Evolutionary conservation across 2,329 filamentous ascomycete genomes (phyloP).

Genomic region (Ceratocystis lukuohia): DNA sequence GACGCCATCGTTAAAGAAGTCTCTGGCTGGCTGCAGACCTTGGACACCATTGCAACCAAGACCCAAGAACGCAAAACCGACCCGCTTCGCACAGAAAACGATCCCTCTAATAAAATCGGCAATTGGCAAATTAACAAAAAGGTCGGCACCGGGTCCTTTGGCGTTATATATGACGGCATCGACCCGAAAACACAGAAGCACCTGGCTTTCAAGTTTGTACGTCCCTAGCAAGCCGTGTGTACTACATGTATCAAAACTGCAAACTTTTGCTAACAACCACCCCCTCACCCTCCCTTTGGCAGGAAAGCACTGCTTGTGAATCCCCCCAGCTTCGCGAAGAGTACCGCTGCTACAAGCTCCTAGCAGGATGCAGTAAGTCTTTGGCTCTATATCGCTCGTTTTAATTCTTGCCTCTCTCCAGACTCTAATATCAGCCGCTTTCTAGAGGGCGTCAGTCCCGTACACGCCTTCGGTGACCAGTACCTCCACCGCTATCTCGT

Average conservation of each 20-base stretch:
- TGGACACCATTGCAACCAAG: slow-evolving; percentile 7
- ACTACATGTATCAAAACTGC: background rate
- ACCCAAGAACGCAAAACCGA: background rate
- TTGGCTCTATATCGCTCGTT: background rate
- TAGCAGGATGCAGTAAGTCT: slow-evolving; percentile 16
- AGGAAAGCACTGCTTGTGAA: slow-evolving; percentile 14
- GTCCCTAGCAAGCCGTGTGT: background rate
- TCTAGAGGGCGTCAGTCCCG: slow-evolving; percentile 12
- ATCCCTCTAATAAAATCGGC: background rate
- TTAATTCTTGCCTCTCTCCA: background rate
- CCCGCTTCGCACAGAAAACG: background rate
- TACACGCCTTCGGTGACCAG: slow-evolving; percentile 13
- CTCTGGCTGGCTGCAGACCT: slow-evolving; percentile 11
- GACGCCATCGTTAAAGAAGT: slow-evolving; percentile 7
- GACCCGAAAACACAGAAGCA: background rate
- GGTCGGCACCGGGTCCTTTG: slow-evolving; percentile 18
- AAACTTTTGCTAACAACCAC: background rate
- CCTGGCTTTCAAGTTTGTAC: slow-evolving; percentile 17
- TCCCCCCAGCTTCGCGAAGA: slow-evolving; percentile 18
- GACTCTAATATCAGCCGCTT: background rate
- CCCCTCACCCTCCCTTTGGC: background rate
- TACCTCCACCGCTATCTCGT: slow-evolving; percentile 17
- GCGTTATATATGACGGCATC: slow-evolving; percentile 16
- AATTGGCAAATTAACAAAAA: slow-evolving; percentile 9
- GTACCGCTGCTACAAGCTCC: slow-evolving; percentile 14